Percentiles rank a stretch among this genome's conserved stretches.
Evolutionary conservation across 768 basidiomycete genomes (phyloP).

Genomic region (Mycena pura): DNA sequence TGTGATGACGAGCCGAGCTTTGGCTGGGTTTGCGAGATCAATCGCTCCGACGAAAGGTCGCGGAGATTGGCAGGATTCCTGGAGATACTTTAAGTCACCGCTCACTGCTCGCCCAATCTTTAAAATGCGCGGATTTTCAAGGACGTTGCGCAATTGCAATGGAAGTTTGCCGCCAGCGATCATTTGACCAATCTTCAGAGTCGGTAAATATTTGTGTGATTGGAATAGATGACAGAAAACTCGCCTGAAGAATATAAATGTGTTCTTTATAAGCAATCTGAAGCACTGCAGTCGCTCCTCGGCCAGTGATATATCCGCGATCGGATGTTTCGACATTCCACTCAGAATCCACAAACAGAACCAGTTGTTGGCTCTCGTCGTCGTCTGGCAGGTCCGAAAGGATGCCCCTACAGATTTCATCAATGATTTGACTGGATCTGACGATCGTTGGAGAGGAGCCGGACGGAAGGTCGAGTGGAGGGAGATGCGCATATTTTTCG

Average conservation of each 20-base stretch:
- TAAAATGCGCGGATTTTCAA: neutral
- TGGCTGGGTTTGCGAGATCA: conserved; percentile 21
- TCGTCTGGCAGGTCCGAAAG: neutral
- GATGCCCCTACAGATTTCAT: neutral
- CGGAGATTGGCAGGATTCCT: neutral
- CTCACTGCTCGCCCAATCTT: neutral
- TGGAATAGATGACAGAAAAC: neutral
- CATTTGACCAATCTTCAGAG: neutral
- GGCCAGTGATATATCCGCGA: neutral
- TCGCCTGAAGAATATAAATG: conserved; percentile 5
- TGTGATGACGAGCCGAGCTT: conserved; percentile 28
- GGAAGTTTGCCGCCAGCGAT: neutral
- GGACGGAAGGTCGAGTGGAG: neutral
- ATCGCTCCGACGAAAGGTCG: conserved; percentile 9
- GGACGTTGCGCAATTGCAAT: neutral
- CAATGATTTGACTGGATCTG: neutral
- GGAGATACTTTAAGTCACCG: conserved; percentile 3
- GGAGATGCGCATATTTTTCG: conserved; percentile 31
- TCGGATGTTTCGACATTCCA: conserved; percentile 10
- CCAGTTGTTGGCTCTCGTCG: neutral
- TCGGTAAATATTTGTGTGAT: neutral
- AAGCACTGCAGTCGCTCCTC: neutral
- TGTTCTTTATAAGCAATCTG: neutral
- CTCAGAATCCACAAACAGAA: conserved; percentile 3
- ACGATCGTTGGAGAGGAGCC: too few species aligned